Evolutionary conservation across 2,329 filamentous ascomycete genomes (phyloP), one percentile per base, ranked within the genome.

Genomic region (Aspergillus sp.): DNA sequence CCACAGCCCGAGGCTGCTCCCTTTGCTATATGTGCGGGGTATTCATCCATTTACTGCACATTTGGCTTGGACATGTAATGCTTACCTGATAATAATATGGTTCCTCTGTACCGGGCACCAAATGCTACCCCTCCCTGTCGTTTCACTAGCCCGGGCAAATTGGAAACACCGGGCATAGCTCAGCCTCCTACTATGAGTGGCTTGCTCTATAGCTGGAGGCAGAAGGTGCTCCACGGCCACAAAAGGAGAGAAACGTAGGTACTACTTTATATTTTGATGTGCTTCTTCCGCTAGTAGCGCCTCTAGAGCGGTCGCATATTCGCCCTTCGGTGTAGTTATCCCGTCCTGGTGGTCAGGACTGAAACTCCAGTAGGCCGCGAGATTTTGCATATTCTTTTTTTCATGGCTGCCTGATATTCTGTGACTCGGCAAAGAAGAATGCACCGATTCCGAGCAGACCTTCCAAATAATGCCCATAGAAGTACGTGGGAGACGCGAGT

Each of bases 141-240:
- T 47, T 15, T 11, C 23, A 31, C 31, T 15, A 54, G 24, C 52
- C 52, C 35, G 52, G 52, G 44, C 52, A 55, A 48, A 55, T 33
- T 12, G 17, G 43, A 33, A 19, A 21, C 21, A 23, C 23, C 35
- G 31, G 17, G 15, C 19, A 21, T 17, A 19, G 17, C 31, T 23
- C 9, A 35, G 46, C 31, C 33, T 27, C 15, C 3, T 40, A 17
- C 35, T 39, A 8, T 19, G 33, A 48, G 52, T 40, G 52, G 52
- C 35, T 41, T 21, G n/a, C 19, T 12, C 33, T 7, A 31, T n/a
- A 23, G 19, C 35, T 40, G 11, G 41, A 37, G 21, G 17, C 46
- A 37, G 6, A 19, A 31, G 31, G 17, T 11, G n/a, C n/a, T 31
- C 14, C 31, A 35, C 11, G 44, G 15, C 9, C 27, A 31, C 27